Evolutionary conservation across 2,329 filamentous ascomycete genomes (phyloP), one percentile per base, ranked within the genome.

Genomic region (Diaporthe destruens): DNA sequence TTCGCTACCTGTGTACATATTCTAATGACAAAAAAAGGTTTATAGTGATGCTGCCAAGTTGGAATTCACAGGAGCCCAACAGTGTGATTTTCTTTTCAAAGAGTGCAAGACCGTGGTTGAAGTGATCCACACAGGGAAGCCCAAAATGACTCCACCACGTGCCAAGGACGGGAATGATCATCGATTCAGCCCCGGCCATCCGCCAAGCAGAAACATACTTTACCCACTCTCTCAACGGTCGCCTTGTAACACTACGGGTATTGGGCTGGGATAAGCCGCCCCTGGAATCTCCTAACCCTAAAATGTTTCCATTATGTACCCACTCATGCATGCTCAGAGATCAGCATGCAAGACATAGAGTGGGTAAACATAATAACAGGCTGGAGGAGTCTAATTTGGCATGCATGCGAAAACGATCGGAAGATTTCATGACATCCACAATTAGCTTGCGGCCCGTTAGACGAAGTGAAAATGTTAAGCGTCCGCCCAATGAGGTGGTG

Each of bases 221-320:
- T n/a, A n/a, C n/a, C n/a, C n/a, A n/a, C 29, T 34, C n/a, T 36
- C 44, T 25, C 61, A 65, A 51, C 61, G 61, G 61, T 65, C 47
- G 47, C 61, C 61, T 25, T 66, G 61, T 53, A 20, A 53, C 61
- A 66, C 25, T 11, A 53, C 12, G 61, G 61, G 61, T 25, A 39
- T 20, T 29, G 47, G 61, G 47, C 61, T 53, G 61, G 61, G 61
- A 53, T 66, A 23, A 7, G 20, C 2, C 7, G 61, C 61, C 61
- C 61, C 61, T 66, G 47, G 29, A 36, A 65, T 65, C 6, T 65
- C 44, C 61, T 65, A 65, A 51, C 61, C 61, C 61, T 51, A 36
- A 18, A 6, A 25, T 65, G 12, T 51, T 39, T 34, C n/a, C 29
- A 36, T 29, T 1, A 0, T 2, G 12, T 36, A 29, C 29, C 44